Evolutionary conservation across 345 rosid genomes (phyloP).

Genomic region (Populus nigra): DNA sequence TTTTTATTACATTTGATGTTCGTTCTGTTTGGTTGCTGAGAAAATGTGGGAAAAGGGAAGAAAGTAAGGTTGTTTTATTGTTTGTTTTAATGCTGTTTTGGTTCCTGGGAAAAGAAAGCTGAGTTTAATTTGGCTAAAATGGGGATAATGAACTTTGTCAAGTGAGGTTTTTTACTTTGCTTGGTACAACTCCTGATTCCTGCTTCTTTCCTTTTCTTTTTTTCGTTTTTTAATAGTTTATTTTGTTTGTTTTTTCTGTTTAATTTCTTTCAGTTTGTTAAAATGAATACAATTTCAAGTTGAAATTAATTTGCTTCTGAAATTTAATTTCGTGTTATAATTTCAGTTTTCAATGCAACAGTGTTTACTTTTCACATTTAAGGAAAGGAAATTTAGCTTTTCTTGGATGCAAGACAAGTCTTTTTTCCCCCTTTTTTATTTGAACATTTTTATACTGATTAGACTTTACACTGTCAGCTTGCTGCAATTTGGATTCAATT

Average conservation of each 20-base stretch:
- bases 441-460: not conserved
- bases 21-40: constrained; percentile 1
- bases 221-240: not conserved
- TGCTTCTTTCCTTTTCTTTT: not conserved
- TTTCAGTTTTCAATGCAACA: not conserved
- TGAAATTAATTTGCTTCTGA: not conserved
- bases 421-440: not conserved
- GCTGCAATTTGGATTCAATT: not conserved
- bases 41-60: constrained; percentile 4
- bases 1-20: not conserved
- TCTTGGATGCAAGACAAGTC: not conserved
- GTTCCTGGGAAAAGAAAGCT: not conserved
- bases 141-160: not conserved
- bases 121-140: not conserved
- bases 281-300: not conserved
- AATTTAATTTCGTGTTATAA: not conserved
- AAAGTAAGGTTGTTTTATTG: not conserved
- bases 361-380: not conserved
- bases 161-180: not conserved
- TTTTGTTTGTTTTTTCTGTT: not conserved
- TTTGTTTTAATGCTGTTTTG: not conserved
- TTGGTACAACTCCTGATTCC: not conserved
- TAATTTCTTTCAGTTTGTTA: not conserved
- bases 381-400: not conserved
- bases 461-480: not conserved